Conservation (phyloP, 495 filamentous ascomycete species). For the Chlorociboria aeruginascens region DNA sequence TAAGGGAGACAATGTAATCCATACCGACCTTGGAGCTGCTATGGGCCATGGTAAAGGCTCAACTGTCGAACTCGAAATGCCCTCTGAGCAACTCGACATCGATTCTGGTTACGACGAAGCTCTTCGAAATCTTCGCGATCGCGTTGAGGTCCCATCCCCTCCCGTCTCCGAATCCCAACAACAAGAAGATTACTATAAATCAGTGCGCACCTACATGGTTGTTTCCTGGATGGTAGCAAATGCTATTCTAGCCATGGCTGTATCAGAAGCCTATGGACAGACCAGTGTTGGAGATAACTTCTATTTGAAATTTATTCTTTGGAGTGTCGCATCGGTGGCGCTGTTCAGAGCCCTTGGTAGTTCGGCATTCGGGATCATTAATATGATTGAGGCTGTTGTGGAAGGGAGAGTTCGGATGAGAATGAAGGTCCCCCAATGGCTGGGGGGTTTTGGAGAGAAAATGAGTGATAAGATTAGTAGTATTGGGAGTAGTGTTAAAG, state of each 20-base stretch:
- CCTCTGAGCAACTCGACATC: constrained; percentile 93
- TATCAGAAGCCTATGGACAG: constrained; percentile 72
- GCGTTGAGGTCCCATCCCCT: constrained; percentile 63
- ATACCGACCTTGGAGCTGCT: constrained; percentile 82
- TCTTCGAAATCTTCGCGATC: constrained; percentile 86
- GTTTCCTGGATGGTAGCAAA: constrained; percentile 93
- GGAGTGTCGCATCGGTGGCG: constrained; percentile 79
- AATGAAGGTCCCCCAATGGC: constrained; percentile 37
- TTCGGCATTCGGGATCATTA: constrained; percentile 71
- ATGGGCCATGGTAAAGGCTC: constrained; percentile 54
- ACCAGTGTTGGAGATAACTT: constrained; percentile 64
- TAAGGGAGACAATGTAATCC: constrained; percentile 92
- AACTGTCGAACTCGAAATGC: constrained; percentile 88
- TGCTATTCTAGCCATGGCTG: constrained; percentile 82
- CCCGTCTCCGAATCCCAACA: constrained; percentile 60
- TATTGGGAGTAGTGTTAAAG: constrained; percentile 25
- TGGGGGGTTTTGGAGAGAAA: constrained; percentile 29
- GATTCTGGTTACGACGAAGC: constrained; percentile 97
- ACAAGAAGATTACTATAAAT: constrained; percentile 97
- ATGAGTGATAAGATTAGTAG: constrained; percentile 29
- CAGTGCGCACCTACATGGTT: constrained; percentile 97
- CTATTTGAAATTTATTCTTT: constrained; percentile 88
- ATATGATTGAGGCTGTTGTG: constrained; percentile 69
- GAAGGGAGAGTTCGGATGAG: constrained; percentile 68
- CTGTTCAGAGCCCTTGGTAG: constrained; percentile 72